Percentiles rank a stretch among this genome's conserved stretches.
These are phyloP conservation scores for Trapa bicornis DNA, from an alignment of 345 rosid species.

Conservation along the genomic window DNA sequence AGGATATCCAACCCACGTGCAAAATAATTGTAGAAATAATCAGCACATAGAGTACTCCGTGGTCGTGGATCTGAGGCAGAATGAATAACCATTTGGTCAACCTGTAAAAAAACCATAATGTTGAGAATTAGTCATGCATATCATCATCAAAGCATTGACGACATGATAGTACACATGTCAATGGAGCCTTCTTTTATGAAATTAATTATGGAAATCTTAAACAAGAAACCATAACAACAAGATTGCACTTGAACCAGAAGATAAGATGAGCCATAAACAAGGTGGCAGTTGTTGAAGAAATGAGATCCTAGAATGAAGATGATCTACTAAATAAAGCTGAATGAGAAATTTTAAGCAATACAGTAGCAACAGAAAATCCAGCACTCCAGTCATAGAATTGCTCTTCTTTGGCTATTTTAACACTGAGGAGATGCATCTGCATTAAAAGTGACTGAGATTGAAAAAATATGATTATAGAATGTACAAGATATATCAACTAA, in stretches of 20 bases:
- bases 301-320: neutral
- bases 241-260: neutral
- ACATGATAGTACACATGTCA: too few relatives aligned
- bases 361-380: neutral
- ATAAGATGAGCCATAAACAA: neutral
- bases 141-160: too few relatives aligned
- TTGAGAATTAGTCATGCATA: neutral
- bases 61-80: conserved; percentile 85
- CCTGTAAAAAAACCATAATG: conserved; percentile 28
- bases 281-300: neutral
- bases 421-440: neutral
- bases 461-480: neutral
- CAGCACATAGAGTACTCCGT: conserved; percentile 73
- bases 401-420: neutral
- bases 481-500: neutral
- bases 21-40: conserved; percentile 89
- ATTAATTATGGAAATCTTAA: neutral
- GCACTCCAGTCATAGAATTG: neutral
- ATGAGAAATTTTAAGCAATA: neutral
- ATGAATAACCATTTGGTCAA: conserved; percentile 97
- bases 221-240: neutral
- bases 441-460: neutral
- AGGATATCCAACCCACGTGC: conserved; percentile 93
- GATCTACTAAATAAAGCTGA: neutral
- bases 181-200: neutral